Percentiles rank a stretch among this genome's conserved stretches.
Evolutionary conservation across 179 eudicot species (phyloP).

Genomic region (Spinacia oleracea): DNA sequence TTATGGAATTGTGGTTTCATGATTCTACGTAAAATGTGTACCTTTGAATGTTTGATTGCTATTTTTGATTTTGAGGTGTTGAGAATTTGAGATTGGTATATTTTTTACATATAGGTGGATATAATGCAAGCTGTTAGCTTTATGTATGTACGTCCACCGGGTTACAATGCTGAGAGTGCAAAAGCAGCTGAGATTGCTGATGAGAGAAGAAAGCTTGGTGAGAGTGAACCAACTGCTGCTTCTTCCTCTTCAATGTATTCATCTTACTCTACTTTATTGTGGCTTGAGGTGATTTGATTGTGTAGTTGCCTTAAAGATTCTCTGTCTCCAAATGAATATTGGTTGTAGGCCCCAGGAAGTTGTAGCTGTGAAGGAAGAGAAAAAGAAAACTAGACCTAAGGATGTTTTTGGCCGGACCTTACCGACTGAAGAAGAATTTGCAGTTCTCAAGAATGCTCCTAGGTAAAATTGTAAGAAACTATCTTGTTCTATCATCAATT

Average conservation of each 20-base stretch:
- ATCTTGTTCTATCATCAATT: not conserved
- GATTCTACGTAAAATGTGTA: not conserved
- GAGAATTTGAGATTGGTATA: constrained; percentile 9
- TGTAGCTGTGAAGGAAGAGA: constrained; percentile 47
- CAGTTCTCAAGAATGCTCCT: constrained; percentile 94
- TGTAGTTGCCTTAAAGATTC: not conserved
- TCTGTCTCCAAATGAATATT: not conserved
- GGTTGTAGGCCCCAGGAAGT: constrained; percentile 49
- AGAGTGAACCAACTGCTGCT: constrained; percentile 33
- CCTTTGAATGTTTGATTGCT: not conserved
- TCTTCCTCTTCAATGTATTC: constrained; percentile 56
- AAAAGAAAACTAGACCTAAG: constrained; percentile 68
- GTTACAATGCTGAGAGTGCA: constrained; percentile 96
- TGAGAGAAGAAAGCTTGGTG: constrained; percentile 47
- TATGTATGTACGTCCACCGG: constrained; percentile 96
- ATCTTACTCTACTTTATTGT: constrained; percentile 5
- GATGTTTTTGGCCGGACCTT: constrained; percentile 90
- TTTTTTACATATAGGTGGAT: constrained; percentile 55
- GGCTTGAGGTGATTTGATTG: not conserved
- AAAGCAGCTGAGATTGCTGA: constrained; percentile 92
- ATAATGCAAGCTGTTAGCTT: constrained; percentile 98
- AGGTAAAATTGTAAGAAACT: constrained; percentile 39
- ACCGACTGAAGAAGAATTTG: constrained; percentile 90
- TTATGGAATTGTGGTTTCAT: not conserved
- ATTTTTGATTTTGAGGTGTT: not conserved